A percentile compares a stretch with the other conserved stretches of the same genome.
Evolutionary conservation across 495 filamentous ascomycete species (phyloP).

Genomic region (Penicillium samsonianum): DNA sequence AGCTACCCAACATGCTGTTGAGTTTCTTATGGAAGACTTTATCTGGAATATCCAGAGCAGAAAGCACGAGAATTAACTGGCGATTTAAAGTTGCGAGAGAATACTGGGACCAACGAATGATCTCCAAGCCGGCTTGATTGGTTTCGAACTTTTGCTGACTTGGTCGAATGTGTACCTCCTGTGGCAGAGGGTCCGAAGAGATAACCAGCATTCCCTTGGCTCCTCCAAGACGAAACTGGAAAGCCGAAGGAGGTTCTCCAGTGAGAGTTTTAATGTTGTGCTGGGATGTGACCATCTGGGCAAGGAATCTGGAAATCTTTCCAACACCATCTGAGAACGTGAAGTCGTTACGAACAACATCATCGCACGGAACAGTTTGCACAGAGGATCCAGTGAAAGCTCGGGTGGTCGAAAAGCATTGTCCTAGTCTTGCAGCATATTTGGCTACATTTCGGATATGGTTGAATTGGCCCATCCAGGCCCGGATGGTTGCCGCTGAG

Average conservation of each 20-base stretch:
- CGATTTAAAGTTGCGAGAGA: slow-evolving; percentile 79
- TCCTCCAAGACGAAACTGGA: slow-evolving; percentile 89
- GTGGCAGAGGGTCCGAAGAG: slow-evolving; percentile 58
- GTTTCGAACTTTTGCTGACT: slow-evolving; percentile 90
- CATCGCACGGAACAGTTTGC: slow-evolving; percentile 51
- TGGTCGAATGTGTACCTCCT: slow-evolving; percentile 71
- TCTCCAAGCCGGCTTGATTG: slow-evolving; percentile 69
- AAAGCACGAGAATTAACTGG: slow-evolving; percentile 84
- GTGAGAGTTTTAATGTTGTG: slow-evolving; percentile 53
- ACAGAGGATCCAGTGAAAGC: slow-evolving; percentile 53
- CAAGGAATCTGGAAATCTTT: slow-evolving; percentile 80
- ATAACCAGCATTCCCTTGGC: slow-evolving; percentile 85
- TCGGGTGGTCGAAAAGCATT: slow-evolving; percentile 93
- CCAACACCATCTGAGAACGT: slow-evolving; percentile 93
- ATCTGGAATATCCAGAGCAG: slow-evolving; percentile 71
- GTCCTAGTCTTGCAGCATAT: slow-evolving; percentile 82
- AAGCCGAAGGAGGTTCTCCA: slow-evolving; percentile 67
- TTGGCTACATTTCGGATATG: slow-evolving; percentile 80
- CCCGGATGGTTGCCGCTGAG: slow-evolving; percentile 72
- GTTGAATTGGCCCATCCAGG: slow-evolving; percentile 85
- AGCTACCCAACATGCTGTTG: slow-evolving; percentile 58
- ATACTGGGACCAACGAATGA: slow-evolving; percentile 77
- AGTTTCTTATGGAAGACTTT: slow-evolving; percentile 68
- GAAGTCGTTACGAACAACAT: slow-evolving; percentile 65
- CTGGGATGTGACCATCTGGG: slow-evolving; percentile 65